A percentile compares a stretch with the other conserved stretches of the same genome.
phyloP scores from a whole-genome alignment of 2,329 filamentous ascomycete genomes.

The Thyridium curvatum region DNA sequence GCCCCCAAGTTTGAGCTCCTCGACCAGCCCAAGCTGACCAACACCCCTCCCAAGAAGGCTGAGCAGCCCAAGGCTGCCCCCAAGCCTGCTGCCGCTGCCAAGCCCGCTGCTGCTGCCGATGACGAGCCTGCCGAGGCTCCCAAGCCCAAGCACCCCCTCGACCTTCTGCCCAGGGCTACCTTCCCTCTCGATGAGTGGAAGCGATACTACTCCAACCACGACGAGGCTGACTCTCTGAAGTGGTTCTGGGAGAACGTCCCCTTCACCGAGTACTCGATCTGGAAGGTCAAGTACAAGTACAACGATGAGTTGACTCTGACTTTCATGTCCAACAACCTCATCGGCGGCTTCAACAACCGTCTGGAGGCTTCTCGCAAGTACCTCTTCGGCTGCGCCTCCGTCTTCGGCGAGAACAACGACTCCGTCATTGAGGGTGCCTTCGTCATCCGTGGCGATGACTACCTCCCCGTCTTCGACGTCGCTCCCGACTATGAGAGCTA shows the following conservation, averaged over 20 bases:
- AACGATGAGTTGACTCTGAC: slow-evolving; percentile 94
- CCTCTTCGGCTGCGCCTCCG: slow-evolving; percentile 84
- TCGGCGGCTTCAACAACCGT: slow-evolving; percentile 95
- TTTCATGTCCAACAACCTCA: slow-evolving; percentile 99
- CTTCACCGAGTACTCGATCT: slow-evolving; percentile 92
- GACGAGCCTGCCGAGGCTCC: slow-evolving; percentile 53
- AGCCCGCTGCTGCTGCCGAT: slow-evolving; percentile 36
- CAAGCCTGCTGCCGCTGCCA: slow-evolving; percentile 26
- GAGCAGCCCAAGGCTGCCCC: slow-evolving; percentile 51
- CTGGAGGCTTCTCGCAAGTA: slow-evolving; percentile 98
- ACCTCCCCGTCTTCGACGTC: slow-evolving; percentile 83
- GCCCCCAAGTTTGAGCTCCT: slow-evolving; percentile 70
- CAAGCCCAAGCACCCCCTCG: slow-evolving; percentile 96
- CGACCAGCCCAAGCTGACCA: slow-evolving; percentile 71
- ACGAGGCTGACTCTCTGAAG: slow-evolving; percentile 77
- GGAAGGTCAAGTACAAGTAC: slow-evolving; percentile 97
- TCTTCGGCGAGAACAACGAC: slow-evolving; percentile 85
- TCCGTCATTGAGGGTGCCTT: slow-evolving; percentile 91
- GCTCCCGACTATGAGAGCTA: slow-evolving; percentile 98
- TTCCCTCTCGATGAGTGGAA: slow-evolving; percentile 96
- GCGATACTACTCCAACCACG: slow-evolving; percentile 96
- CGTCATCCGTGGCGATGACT: slow-evolving; percentile 87
- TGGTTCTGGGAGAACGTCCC: slow-evolving; percentile 99
- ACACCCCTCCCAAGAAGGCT: slow-evolving; percentile 70
- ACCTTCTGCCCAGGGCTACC: slow-evolving; percentile 71